Evolutionary conservation across 2,329 filamentous ascomycete genomes (phyloP).

Genomic region (Trichocomaceae sp.): DNA sequence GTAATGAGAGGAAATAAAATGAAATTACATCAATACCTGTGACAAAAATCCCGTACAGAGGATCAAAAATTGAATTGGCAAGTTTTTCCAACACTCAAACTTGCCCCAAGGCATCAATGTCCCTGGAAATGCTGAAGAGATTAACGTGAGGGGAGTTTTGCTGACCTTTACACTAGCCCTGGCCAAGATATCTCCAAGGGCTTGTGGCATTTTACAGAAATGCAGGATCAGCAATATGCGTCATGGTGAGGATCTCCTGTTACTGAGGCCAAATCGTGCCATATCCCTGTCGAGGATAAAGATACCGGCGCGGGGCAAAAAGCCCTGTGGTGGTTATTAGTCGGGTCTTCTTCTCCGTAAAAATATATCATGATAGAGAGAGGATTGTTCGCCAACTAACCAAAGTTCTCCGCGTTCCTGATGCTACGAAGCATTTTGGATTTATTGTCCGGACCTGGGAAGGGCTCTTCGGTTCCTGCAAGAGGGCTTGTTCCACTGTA

Average conservation of each 20-base stretch:
- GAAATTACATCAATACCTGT: too few relatives aligned
- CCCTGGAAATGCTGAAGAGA: conserved; percentile 1
- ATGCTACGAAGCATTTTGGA: conserved; percentile 83
- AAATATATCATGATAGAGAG: background rate
- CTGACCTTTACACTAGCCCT: background rate
- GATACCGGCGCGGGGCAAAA: conserved; percentile 72
- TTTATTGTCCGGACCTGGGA: conserved; percentile 73
- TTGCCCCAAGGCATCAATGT: background rate
- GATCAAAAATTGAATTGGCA: background rate
- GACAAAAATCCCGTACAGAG: background rate
- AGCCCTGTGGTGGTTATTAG: conserved; percentile 49
- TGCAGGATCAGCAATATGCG: background rate
- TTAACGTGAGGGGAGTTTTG: conserved; percentile 1
- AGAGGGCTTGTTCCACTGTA: conserved; percentile 45
- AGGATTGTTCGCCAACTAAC: conserved; percentile 42
- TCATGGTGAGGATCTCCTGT: background rate
- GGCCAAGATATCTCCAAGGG: conserved; percentile 2
- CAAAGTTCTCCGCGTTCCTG: conserved; percentile 78
- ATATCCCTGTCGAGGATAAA: conserved; percentile 42
- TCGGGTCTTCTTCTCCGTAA: background rate
- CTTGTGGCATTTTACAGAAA: background rate
- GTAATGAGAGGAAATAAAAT: too few relatives aligned
- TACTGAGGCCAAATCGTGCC: background rate
- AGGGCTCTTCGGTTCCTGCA: conserved; percentile 65
- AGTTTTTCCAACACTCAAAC: background rate